A percentile compares a stretch with the other conserved stretches of the same genome.
Conservation (phyloP, 768 basidiomycete genomes). For the Lactarius indigo region DNA sequence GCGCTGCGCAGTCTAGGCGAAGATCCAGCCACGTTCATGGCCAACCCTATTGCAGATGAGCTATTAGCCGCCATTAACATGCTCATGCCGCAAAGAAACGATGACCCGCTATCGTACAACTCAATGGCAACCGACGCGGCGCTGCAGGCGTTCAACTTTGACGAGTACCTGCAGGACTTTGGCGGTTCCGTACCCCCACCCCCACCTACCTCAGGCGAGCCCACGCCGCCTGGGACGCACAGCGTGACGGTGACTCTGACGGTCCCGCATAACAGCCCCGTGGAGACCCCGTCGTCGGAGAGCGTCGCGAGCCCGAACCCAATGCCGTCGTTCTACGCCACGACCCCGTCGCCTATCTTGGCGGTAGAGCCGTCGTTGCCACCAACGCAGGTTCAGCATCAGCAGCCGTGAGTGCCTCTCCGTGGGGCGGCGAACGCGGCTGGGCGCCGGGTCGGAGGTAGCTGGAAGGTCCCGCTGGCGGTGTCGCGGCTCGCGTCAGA, state of each 20-base stretch:
- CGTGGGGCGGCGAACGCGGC: constrained; percentile 12
- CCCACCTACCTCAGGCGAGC: not conserved
- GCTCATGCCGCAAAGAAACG: not conserved
- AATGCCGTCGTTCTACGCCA: constrained; percentile 6
- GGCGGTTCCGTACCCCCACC: not conserved
- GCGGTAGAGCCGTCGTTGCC: not conserved
- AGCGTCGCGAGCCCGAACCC: not conserved
- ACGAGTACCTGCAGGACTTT: constrained; percentile 15
- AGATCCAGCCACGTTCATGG: constrained; percentile 6
- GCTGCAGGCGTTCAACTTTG: constrained; percentile 11
- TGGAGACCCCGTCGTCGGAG: not conserved
- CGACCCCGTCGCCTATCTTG: not conserved
- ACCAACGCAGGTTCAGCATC: not conserved
- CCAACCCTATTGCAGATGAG: constrained; percentile 5
- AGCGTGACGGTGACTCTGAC: not conserved
- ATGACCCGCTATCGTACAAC: not conserved
- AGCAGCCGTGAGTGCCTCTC: constrained; percentile 8
- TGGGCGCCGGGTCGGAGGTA: constrained; percentile 20
- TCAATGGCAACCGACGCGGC: not conserved
- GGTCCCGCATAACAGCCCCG: not conserved
- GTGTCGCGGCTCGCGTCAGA: not conserved
- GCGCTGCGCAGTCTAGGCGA: not conserved
- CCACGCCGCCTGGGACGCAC: not conserved
- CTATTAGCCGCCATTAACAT: constrained; percentile 2
- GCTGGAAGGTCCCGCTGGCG: constrained; percentile 15